Evolutionary conservation across 768 basidiomycete species (phyloP).

Genomic region (Galerina sulciceps): DNA sequence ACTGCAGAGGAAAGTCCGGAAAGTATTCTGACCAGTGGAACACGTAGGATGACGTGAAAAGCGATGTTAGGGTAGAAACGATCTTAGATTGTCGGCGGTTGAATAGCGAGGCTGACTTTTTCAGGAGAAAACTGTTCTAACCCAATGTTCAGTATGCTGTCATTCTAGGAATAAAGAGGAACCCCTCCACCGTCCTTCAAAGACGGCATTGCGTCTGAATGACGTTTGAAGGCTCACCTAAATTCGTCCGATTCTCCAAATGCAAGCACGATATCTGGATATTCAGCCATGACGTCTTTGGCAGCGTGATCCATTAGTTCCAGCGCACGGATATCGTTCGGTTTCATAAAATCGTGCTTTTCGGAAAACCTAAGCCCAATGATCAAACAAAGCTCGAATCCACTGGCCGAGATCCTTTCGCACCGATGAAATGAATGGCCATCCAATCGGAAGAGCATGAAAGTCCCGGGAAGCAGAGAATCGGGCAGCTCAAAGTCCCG

Average conservation of each 20-base stretch:
- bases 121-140: slow-evolving; percentile 79
- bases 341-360: slow-evolving; percentile 81
- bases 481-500: slow-evolving; percentile 90
- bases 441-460: slow-evolving; percentile 85
- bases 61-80: slow-evolving; percentile 77
- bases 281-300: slow-evolving; percentile 76
- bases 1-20: slow-evolving; percentile 68
- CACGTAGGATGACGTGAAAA: slow-evolving; percentile 91
- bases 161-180: background rate
- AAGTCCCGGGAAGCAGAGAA: slow-evolving; percentile 80
- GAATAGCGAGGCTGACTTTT: slow-evolving; percentile 75
- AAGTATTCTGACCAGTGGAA: slow-evolving; percentile 86
- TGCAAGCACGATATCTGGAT: slow-evolving; percentile 81
- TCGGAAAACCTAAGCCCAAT: slow-evolving; percentile 73
- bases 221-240: slow-evolving; percentile 55
- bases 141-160: slow-evolving; percentile 9
- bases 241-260: slow-evolving; percentile 99
- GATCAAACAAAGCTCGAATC: background rate
- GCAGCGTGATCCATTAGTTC: slow-evolving; percentile 94
- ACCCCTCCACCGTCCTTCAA: background rate
- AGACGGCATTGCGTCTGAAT: background rate
- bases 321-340: slow-evolving; percentile 88
- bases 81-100: slow-evolving; percentile 90
- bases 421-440: slow-evolving; percentile 95
- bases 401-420: background rate